Conservation (phyloP, 768 basidiomycete genomes). For the Phylloporus rhodoxanthus region DNA sequence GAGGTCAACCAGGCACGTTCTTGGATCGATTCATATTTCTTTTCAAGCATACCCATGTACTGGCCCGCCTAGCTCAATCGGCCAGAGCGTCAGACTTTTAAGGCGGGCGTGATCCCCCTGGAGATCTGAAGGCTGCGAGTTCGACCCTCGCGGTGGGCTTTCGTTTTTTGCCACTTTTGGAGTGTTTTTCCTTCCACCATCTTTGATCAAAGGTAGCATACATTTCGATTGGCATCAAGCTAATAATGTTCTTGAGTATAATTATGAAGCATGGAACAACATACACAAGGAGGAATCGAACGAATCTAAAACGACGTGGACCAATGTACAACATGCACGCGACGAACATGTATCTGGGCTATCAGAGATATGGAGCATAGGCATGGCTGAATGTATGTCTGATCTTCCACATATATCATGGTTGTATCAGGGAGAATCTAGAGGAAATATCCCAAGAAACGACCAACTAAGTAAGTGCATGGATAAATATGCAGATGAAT, state of each 20-base stretch:
- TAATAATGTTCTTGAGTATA: slow-evolving; percentile 17
- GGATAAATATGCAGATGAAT: slow-evolving; percentile 24
- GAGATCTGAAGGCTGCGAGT: slow-evolving; percentile 78
- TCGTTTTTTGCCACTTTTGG: slow-evolving; percentile 8
- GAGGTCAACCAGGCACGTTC: not conserved
- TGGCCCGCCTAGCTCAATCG: slow-evolving; percentile 57
- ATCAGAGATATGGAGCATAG: slow-evolving; percentile 9
- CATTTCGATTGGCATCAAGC: slow-evolving; percentile 13
- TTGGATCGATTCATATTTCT: not conserved
- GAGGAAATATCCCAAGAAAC: slow-evolving; percentile 24
- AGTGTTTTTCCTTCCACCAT: not conserved
- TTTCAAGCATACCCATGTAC: not conserved
- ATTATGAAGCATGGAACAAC: slow-evolving; percentile 9
- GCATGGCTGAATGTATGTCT: slow-evolving; percentile 11
- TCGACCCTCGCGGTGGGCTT: slow-evolving; percentile 83
- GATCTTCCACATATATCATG: slow-evolving; percentile 18
- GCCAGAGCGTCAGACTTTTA: slow-evolving; percentile 57
- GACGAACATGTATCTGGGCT: slow-evolving; percentile 5
- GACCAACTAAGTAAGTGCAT: slow-evolving; percentile 19
- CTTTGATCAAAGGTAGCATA: slow-evolving; percentile 1
- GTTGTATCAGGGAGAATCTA: slow-evolving; percentile 23
- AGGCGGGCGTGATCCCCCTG: slow-evolving; percentile 22
- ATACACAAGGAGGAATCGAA: slow-evolving; percentile 14
- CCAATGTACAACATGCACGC: slow-evolving; percentile 8
- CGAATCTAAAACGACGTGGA: slow-evolving; percentile 5